A percentile compares a stretch with the other conserved stretches of the same genome.
Conservation (phyloP, 2,329 filamentous ascomycete species). For the Colletotrichum liaoningense region DNA sequence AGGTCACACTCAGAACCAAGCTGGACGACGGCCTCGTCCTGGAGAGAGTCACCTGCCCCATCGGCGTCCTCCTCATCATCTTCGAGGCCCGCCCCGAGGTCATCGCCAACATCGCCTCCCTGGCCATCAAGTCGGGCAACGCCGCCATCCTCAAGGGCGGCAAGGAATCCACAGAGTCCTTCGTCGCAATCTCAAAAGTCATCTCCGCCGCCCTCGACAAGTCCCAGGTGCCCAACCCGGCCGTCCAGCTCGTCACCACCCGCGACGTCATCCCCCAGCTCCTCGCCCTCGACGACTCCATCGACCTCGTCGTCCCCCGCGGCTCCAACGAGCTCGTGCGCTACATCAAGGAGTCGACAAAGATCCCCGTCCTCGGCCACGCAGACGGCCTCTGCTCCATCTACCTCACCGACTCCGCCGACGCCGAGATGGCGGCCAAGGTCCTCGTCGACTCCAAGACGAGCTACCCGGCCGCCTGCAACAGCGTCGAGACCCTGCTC, state of each 20-base stretch:
- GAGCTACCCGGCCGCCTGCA: slow-evolving; percentile 95
- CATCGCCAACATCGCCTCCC: slow-evolving; percentile 95
- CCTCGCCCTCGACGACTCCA: slow-evolving; percentile 85
- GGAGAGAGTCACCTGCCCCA: slow-evolving; percentile 91
- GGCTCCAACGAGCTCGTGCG: slow-evolving; percentile 91
- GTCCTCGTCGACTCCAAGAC: slow-evolving; percentile 93
- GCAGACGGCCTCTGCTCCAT: slow-evolving; percentile 92
- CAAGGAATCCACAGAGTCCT: slow-evolving; percentile 96
- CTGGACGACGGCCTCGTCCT: slow-evolving; percentile 88
- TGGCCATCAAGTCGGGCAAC: slow-evolving; percentile 97
- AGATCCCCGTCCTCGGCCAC: slow-evolving; percentile 95
- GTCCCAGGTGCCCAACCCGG: slow-evolving; percentile 83
- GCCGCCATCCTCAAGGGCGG: slow-evolving; percentile 96
- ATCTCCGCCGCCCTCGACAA: slow-evolving; percentile 81
- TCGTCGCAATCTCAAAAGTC: slow-evolving; percentile 86
- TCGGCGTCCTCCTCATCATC: slow-evolving; percentile 97
- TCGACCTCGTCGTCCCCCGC: slow-evolving; percentile 94
- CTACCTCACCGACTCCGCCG: slow-evolving; percentile 85
- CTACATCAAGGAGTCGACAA: slow-evolving; percentile 89
- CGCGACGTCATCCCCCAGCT: slow-evolving; percentile 90
- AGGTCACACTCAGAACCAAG: slow-evolving; percentile 83
- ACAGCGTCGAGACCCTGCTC: slow-evolving; percentile 91
- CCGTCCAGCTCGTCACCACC: slow-evolving; percentile 93
- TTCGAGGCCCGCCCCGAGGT: slow-evolving; percentile 98
- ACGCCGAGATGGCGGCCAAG: slow-evolving; percentile 75